Evolutionary conservation across 1,284 basidiomycete species (phyloP).

Genomic region (Ganoderma meredithae): DNA sequence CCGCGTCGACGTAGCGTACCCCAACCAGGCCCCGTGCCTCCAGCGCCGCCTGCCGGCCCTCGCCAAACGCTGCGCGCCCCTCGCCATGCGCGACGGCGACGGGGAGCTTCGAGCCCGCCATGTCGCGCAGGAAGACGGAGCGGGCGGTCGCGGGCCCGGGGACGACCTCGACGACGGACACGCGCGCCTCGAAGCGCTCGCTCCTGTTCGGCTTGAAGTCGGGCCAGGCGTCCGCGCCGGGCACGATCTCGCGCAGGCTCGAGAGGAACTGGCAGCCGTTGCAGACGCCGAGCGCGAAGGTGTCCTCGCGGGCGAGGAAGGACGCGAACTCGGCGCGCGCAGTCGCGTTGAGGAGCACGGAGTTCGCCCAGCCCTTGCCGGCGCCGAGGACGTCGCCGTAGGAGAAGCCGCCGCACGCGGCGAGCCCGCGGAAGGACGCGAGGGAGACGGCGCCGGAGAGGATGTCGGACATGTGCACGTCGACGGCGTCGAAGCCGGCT

Average conservation of each 20-base stretch:
- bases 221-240: slow-evolving; percentile 89
- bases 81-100: slow-evolving; percentile 98
- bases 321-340: slow-evolving; percentile 79
- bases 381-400: slow-evolving; percentile 99
- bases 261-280: slow-evolving; percentile 99
- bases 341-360: slow-evolving; percentile 81
- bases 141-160: slow-evolving; percentile 58
- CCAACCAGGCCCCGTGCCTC: slow-evolving; percentile 64
- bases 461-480: slow-evolving; percentile 99
- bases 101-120: slow-evolving; percentile 88
- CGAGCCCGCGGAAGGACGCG: slow-evolving; percentile 82
- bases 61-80: slow-evolving; percentile 81
- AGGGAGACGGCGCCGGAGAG: slow-evolving; percentile 77
- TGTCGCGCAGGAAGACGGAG: slow-evolving; percentile 89
- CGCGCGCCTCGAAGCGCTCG: slow-evolving; percentile 92
- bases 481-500: slow-evolving; percentile 94
- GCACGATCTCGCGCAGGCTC: slow-evolving; percentile 87
- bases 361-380: slow-evolving; percentile 97
- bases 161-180: slow-evolving; percentile 82
- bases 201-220: slow-evolving; percentile 90
- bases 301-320: slow-evolving; percentile 85
- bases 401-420: slow-evolving; percentile 98
- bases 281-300: slow-evolving; percentile 95
- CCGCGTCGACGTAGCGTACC: slow-evolving; percentile 80
- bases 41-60: slow-evolving; percentile 49